Percentiles rank a stretch among this genome's conserved stretches.
These are phyloP conservation scores for Paramecium primaurelia DNA, from an alignment of 73 alveolate species.

Conservation along the genomic window DNA sequence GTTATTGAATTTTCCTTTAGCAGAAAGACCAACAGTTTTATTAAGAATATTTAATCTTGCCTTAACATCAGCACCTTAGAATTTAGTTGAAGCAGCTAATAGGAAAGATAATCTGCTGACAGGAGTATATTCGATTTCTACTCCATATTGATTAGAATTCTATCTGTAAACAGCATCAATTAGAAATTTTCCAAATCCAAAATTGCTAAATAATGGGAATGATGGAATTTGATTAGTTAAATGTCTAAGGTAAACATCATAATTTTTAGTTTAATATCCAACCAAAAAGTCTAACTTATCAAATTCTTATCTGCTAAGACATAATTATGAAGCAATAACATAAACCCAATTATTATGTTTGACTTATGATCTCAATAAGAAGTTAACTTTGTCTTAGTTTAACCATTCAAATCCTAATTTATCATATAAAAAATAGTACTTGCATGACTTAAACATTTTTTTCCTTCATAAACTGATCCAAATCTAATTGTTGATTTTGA, in stretches of 20 bases:
- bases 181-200: slow-evolving; percentile 5
- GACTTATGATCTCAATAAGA: slow-evolving; percentile 21
- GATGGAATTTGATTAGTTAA: background rate
- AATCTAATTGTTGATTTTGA: background rate
- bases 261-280: background rate
- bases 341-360: background rate
- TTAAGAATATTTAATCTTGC: background rate
- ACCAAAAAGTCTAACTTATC: background rate
- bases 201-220: background rate
- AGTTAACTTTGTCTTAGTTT: background rate
- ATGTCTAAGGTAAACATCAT: slow-evolving; percentile 34
- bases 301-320: background rate
- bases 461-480: slow-evolving; percentile 31
- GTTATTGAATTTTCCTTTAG: slow-evolving; percentile 26
- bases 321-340: background rate
- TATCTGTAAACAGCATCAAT: background rate
- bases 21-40: background rate
- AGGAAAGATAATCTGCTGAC: background rate
- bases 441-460: slow-evolving; percentile 8
- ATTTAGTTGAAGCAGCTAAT: slow-evolving; percentile 10
- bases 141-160: background rate
- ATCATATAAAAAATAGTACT: background rate
- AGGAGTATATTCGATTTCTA: background rate
- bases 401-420: slow-evolving; percentile 20
- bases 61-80: background rate